phyloP scores from a whole-genome alignment of 2,329 filamentous ascomycete genomes.

The Epichloe sp. region DNA sequence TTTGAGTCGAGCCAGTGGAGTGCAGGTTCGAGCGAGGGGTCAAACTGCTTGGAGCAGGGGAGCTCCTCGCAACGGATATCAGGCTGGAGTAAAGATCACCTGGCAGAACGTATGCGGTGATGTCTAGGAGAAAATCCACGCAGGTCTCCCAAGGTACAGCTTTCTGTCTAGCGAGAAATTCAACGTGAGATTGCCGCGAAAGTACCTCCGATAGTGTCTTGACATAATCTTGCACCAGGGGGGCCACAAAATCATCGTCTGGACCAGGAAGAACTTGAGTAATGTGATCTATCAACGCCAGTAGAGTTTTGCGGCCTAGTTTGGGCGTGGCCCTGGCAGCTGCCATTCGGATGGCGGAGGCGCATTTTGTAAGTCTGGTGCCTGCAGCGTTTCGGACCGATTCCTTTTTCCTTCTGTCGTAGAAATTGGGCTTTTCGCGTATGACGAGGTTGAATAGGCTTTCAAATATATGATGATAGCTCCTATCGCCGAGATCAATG shows the following conservation, averaged over 20 bases:
- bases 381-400: conserved; percentile 33
- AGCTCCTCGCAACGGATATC: conserved; percentile 12
- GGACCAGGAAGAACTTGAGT: conserved; percentile 54
- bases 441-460: conserved; percentile 58
- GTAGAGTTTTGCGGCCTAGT: conserved; percentile 65
- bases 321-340: conserved; percentile 55
- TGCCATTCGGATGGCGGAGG: conserved; percentile 56
- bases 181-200: conserved; percentile 61
- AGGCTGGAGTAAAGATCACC: conserved; percentile 19
- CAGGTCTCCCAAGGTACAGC: conserved; percentile 54
- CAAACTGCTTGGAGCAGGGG: conserved; percentile 31
- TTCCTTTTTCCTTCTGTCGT: conserved; percentile 37
- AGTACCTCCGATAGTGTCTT: conserved; percentile 62
- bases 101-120: conserved; percentile 37
- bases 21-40: conserved; percentile 16
- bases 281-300: conserved; percentile 69
- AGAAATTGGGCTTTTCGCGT: conserved; percentile 53
- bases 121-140: conserved; percentile 56
- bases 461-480: conserved; percentile 73
- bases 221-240: conserved; percentile 65
- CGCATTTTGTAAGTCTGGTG: conserved; percentile 52
- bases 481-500: conserved; percentile 51
- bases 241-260: conserved; percentile 51
- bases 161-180: conserved; percentile 51
- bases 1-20: conserved; percentile 17